phyloP scores from a whole-genome alignment of 2,329 filamentous ascomycete genomes.

The Pestalotiopsis sp. region DNA sequence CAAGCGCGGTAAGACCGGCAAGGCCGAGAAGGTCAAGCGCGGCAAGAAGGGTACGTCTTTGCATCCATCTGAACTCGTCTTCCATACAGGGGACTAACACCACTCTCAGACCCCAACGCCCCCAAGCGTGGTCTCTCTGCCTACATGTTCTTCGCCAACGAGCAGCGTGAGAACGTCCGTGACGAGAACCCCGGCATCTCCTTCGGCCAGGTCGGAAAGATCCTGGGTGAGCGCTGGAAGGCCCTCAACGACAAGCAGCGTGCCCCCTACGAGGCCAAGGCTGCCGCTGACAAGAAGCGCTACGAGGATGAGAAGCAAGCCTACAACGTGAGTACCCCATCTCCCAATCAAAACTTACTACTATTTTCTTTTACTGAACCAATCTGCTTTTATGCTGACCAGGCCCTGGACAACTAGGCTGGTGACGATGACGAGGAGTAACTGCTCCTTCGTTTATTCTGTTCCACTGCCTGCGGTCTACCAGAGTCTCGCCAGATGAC shows the following conservation, averaged over 20 bases:
- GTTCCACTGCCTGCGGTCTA: conserved; percentile 27
- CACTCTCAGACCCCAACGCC: conserved; percentile 80
- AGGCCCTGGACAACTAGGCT: conserved; percentile 49
- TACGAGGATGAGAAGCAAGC: conserved; percentile 97
- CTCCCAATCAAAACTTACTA: conserved; percentile 2
- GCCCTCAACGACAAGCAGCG: conserved; percentile 91
- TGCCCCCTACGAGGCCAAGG: conserved; percentile 93
- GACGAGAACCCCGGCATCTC: conserved; percentile 98
- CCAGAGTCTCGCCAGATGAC: conserved; percentile 11
- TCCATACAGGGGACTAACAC: conserved; percentile 14
- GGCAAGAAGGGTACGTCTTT: conserved; percentile 61
- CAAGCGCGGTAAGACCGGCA: conserved; percentile 53
- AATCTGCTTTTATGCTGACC: conserved; percentile 30
- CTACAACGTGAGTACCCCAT: conserved; percentile 72
- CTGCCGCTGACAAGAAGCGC: conserved; percentile 95
- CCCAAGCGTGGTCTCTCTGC: conserved; percentile 99
- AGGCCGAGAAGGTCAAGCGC: conserved; percentile 56
- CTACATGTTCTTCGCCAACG: conserved; percentile 99
- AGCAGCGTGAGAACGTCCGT: conserved; percentile 96
- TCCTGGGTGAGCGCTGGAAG: conserved; percentile 99
- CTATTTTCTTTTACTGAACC: conserved; percentile 19
- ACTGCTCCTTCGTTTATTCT: conserved; percentile 6
- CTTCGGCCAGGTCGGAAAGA: conserved; percentile 97
- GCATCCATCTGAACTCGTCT: background rate
- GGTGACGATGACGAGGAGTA: conserved; percentile 52